phyloP scores from a whole-genome alignment of 306 rosid species.

The Pyrus betulifolia region DNA sequence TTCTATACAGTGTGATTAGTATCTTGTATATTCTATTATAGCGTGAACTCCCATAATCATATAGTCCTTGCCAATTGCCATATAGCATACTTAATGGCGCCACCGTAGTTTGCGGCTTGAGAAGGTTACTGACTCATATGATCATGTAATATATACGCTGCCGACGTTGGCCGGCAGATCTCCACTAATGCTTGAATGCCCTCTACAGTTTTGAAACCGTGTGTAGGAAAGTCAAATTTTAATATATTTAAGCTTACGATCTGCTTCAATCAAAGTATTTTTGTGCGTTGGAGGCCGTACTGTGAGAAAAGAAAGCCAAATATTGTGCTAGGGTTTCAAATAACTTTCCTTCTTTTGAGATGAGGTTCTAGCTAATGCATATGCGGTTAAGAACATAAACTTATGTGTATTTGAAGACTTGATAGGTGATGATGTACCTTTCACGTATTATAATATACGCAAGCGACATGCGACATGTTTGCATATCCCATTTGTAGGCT shows the following conservation, averaged over 20 bases:
- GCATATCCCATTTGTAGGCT: neutral
- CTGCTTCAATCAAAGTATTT: neutral
- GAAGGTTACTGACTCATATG: conserved; percentile 11
- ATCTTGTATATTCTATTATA: neutral
- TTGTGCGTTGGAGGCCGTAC: conserved; percentile 14
- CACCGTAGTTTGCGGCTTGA: conserved; percentile 39
- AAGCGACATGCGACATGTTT: neutral
- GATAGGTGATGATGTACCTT: no score
- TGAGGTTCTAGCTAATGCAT: neutral
- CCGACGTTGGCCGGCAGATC: conserved; percentile 31
- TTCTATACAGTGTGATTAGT: neutral
- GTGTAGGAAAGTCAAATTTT: conserved; percentile 16
- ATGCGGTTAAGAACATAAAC: no score
- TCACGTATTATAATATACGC: neutral
- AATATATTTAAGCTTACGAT: neutral
- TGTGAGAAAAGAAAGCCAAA: neutral
- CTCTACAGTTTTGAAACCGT: conserved; percentile 18
- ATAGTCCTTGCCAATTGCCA: conserved; percentile 2
- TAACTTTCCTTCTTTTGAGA: neutral
- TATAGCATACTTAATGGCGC: conserved; percentile 15
- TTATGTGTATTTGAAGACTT: no score
- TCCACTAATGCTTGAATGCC: conserved; percentile 13
- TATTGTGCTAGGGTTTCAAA: conserved; percentile 8
- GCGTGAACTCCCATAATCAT: conserved; percentile 17
- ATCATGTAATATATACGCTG: neutral